Base-by-base conservation (phyloP, 2,329 filamentous ascomycete species). In the Myriangium duriaei region DNA sequence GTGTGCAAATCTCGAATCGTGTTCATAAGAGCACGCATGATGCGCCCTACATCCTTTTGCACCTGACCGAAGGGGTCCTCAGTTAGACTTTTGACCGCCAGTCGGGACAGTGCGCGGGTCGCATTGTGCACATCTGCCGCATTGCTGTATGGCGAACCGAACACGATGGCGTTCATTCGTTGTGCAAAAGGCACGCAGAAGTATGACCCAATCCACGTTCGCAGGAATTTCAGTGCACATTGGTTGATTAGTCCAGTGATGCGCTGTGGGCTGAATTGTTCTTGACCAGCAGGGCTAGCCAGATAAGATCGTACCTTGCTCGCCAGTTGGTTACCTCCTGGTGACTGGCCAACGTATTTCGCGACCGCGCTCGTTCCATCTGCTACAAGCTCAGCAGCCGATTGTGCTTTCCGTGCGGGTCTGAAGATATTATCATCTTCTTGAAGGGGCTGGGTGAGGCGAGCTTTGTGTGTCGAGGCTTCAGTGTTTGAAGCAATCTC, bases 31-130 rank as follows among this genome's bases (percentile, higher is more conserved):
- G 76, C 74, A 32, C 79, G 73, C 35, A 95, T 74, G 40, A 93
- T 78, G 34, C 62, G 62, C 1, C 81, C 74, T 2, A 96, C 76
- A 46, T 91, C 82, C 30, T 76, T 69, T 47, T 92, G 80, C n/a
- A 92, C 88, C 48, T 83, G 81, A 11, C 88, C 88, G 52, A 77
- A 91, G 32, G 71, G 71, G 55, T 96, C 88, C 57, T 96, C 87
- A 3, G 66, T 64, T 38, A 95, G 61, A 57, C 81, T 88, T 44
- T 72, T 72, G 3, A 84, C 71, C 1, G 82, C 72, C 17, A 96
- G 67, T n/a, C 40, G 37, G 18, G 45, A 46, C 1, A 92, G 61
- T 1, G 79, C 72, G 43, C 76, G 72, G 4, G 76, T 67, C 1
- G 84, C 81, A 54, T 88, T 76, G 35, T 81, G 60, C 47, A 85